phyloP scores from a whole-genome alignment of 306 rosid species.

The Gastrolobium bilobum region DNA sequence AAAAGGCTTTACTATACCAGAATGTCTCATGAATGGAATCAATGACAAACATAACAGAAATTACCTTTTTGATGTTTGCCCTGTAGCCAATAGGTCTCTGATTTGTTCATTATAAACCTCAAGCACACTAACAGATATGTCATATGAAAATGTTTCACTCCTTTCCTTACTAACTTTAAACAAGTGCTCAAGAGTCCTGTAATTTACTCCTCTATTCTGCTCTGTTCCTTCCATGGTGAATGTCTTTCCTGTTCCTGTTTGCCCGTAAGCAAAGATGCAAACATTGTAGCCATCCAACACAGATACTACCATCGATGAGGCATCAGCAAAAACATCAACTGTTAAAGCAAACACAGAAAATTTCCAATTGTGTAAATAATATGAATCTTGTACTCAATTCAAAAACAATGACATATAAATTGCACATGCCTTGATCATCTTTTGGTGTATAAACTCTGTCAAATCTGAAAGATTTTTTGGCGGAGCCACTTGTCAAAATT shows the following conservation, averaged over 20 bases:
- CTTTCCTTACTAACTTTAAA: slow-evolving; percentile 76
- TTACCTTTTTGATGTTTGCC: slow-evolving; percentile 77
- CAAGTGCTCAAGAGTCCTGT: slow-evolving; percentile 84
- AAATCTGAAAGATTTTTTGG: slow-evolving; percentile 77
- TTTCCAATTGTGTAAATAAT: slow-evolving; percentile 12
- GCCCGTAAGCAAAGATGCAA: slow-evolving; percentile 93
- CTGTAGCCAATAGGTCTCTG: slow-evolving; percentile 78
- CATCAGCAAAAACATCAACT: slow-evolving; percentile 87
- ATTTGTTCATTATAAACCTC: slow-evolving; percentile 96
- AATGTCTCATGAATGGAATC: slow-evolving; percentile 8
- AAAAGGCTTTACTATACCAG: slow-evolving; percentile 24
- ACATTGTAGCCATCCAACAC: slow-evolving; percentile 90
- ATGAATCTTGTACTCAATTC: slow-evolving; percentile 3
- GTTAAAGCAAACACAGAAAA: slow-evolving; percentile 51
- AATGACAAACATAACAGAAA: slow-evolving; percentile 43
- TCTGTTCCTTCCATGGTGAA: slow-evolving; percentile 94
- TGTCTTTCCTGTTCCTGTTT: slow-evolving; percentile 95
- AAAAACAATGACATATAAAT: background rate
- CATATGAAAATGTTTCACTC: slow-evolving; percentile 66
- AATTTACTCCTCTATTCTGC: slow-evolving; percentile 86
- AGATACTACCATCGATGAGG: slow-evolving; percentile 84
- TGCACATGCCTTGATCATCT: slow-evolving; percentile 76
- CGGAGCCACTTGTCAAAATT: slow-evolving; percentile 61
- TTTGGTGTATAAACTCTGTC: slow-evolving; percentile 88
- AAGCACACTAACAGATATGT: slow-evolving; percentile 84